Base-by-base conservation (phyloP, 2,329 filamentous ascomycete species). In the Neofusicoccum parvum region DNA sequence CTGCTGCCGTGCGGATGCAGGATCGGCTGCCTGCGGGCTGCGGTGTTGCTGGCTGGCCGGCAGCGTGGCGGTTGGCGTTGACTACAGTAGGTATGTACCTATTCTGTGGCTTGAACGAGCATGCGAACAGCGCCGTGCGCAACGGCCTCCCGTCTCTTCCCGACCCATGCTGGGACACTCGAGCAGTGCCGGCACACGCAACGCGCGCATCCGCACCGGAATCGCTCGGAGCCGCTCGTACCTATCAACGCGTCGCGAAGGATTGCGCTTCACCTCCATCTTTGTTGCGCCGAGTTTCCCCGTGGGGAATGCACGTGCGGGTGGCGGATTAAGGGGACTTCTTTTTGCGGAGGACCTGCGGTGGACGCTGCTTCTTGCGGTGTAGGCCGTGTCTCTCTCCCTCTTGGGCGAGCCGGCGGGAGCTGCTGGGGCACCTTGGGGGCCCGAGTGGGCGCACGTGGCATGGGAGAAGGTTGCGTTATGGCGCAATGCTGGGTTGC, bases 281-380 rank as follows among this genome's bases (percentile, higher is more conserved):
- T 15, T 12, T 39, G 37, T 39, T 39, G 37, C 54, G 15, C 54
- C 54, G 54, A 45, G 11, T 45, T 58, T 58, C 54, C 54, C 54
- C 54, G 23, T 45, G 54, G 54, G 53, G 54, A 32, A 15, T 36
- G 10, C n/a, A 51, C 14, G 37, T 12, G 11, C 14, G 6, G 10
- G 49, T 12, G 5, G 49, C 53, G 37, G 20, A 20, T n/a, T 17
- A 56, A 56, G 34, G 36, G 51, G 36, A 3, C n/a, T 20, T 43
- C 27, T 32, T 32, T 15, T 56, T 58, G 20, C 39, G 53, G 53
- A 58, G 53, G 39, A 32, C n/a, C 11, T 58, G 54, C 54, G 54
- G 54, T 5, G 15, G 15, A 5, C 3, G 27, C 6, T 45, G 14
- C 27, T 20, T 46, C 17, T 58, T 45, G 54, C 54, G 54, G 54